phyloP scores from a whole-genome alignment of 139 green algal species.

The Haematococcus lacustris region DNA sequence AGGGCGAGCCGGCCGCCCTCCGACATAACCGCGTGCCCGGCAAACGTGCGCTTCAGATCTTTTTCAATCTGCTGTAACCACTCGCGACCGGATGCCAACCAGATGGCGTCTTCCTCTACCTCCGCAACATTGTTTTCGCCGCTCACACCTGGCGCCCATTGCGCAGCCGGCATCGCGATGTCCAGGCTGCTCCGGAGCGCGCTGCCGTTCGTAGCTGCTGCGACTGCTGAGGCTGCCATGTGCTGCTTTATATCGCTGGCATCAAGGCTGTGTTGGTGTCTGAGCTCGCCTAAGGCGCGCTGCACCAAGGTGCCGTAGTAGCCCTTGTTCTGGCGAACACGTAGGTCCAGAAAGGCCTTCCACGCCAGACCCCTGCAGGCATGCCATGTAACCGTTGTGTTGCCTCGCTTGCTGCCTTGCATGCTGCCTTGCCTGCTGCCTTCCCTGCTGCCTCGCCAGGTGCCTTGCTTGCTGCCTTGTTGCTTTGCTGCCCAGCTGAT shows the following conservation, averaged over 20 bases:
- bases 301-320: background rate
- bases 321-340: background rate
- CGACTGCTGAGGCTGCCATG: too few species aligned
- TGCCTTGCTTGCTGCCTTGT: too few species aligned
- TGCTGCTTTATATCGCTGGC: slow-evolving; percentile 5
- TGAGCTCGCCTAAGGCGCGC: background rate
- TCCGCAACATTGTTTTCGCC: background rate
- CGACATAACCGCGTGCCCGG: slow-evolving; percentile 56
- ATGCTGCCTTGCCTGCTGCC: too few species aligned
- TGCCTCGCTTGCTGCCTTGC: too few species aligned
- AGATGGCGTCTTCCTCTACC: background rate
- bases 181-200: slow-evolving; percentile 6
- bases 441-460: too few species aligned
- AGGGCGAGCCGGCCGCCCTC: slow-evolving; percentile 42
- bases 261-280: background rate
- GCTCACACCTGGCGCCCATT: background rate
- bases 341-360: background rate
- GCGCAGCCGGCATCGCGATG: background rate
- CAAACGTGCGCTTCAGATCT: slow-evolving; percentile 77
- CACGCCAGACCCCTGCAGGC: background rate
- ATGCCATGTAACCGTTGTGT: too few species aligned
- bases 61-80: slow-evolving; percentile 77
- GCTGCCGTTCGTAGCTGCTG: too few species aligned
- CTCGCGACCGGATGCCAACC: slow-evolving; percentile 10
- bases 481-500: too few species aligned